phyloP scores from a whole-genome alignment of 192 early-diverging fungal species.

The Coemansia sp. region DNA sequence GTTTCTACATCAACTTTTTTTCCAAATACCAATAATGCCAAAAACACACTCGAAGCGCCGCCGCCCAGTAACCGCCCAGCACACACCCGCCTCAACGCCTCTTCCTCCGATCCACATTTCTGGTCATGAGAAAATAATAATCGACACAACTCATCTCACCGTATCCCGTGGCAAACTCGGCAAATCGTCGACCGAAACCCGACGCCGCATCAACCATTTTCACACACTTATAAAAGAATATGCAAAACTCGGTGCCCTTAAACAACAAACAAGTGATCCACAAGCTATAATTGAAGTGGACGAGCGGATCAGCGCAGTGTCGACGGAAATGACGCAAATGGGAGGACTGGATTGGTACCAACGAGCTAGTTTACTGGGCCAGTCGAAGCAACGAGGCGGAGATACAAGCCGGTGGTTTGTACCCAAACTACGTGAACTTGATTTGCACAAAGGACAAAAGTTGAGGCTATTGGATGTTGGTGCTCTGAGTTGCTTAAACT shows the following conservation, averaged over 20 bases:
- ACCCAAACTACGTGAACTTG: slow-evolving; percentile 53
- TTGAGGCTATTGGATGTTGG: slow-evolving; percentile 81
- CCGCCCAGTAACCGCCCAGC: slow-evolving; percentile 20
- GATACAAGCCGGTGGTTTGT: slow-evolving; percentile 84
- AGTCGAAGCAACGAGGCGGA: slow-evolving; percentile 76
- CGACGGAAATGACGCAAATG: slow-evolving; percentile 53
- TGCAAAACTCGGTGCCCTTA: slow-evolving; percentile 43
- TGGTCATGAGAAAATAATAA: slow-evolving; percentile 27
- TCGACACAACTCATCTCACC: slow-evolving; percentile 6
- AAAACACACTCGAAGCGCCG: slow-evolving; percentile 26
- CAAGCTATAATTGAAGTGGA: slow-evolving; percentile 58
- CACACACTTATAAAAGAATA: slow-evolving; percentile 81
- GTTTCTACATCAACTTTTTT: too few species aligned
- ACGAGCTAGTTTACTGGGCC: slow-evolving; percentile 75
- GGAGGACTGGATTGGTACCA: slow-evolving; percentile 91
- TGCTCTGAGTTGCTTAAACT: slow-evolving; percentile 75
- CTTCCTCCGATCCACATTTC: slow-evolving; percentile 42
- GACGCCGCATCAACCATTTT: slow-evolving; percentile 71
- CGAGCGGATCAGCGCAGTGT: slow-evolving; percentile 16
- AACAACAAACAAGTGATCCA: slow-evolving; percentile 26
- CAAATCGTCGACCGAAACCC: slow-evolving; percentile 63
- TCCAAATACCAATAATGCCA: slow-evolving; percentile 16
- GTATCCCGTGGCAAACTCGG: slow-evolving; percentile 46
- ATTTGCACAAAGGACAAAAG: slow-evolving; percentile 6
- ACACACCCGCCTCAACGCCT: not conserved